Base-by-base conservation (phyloP, 208 protist genomes). In the Crithidia thermophila region DNA sequence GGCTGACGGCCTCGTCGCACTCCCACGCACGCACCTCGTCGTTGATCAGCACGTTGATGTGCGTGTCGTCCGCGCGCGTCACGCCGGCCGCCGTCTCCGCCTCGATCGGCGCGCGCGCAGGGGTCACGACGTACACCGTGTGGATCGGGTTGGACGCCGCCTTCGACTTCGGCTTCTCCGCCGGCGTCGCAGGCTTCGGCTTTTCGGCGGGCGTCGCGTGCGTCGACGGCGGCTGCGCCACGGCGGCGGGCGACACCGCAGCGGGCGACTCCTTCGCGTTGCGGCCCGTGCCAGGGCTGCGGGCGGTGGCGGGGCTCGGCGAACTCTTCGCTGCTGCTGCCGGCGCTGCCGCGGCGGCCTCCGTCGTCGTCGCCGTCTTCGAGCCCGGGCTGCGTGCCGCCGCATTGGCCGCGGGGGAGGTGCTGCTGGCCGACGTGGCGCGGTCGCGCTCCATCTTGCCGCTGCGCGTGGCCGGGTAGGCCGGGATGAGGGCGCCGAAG, bases 1-100 rank as follows among this genome's bases (percentile, higher is more conserved):
- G 81, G 14, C 49, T 33, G 18, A 84, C 62, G 11, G 67, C 69
- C 72, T 86, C 80, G 64, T 83, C 75, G 28, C 61, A 75, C 69
- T 61, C 62, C 28, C 65, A 43, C 14, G 14, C 20, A 14, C 61
- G 69, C 23, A 11, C 33, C 13, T 14, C 56, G 8, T 46, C 69
- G 30, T 30, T 25, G n/a, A 75, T 30, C 2, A 20, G 6, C n/a
- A 28, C 21, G 16, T 9, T 60, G 9, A 84, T 36, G 52, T 80
- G 67, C 16, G 57, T 77, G 30, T 62, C 77, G 33, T 79, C 75
- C 33, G 43, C 40, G 28, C 20, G 20, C 36, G 43, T 59, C 31
- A 79, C 58, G 4, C 25, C 47, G 4, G 61, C 50, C 14, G 39
- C 21, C 14, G 39, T 10, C 8, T 20, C 47, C 34, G 72, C 53